Percentiles rank a stretch among this genome's conserved stretches.
phyloP scores from a whole-genome alignment of 2,329 filamentous ascomycete genomes.

The Fusarium hostae region DNA sequence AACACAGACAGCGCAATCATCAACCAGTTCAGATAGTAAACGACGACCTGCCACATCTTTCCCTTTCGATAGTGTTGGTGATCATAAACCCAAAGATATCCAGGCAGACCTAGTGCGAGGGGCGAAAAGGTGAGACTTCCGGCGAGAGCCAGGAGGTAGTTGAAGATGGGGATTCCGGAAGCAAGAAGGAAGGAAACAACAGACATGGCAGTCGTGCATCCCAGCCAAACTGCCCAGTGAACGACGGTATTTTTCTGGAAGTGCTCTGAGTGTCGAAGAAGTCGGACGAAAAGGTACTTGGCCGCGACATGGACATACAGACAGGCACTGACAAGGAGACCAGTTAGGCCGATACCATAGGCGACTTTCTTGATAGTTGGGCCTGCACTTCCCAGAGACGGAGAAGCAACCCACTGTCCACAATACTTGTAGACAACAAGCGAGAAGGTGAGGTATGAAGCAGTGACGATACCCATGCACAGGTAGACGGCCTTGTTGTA shows the following conservation, averaged over 20 bases:
- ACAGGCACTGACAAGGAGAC: conserved; percentile 46
- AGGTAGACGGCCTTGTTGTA: conserved; percentile 43
- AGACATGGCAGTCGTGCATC: conserved; percentile 41
- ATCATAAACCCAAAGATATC: conserved; percentile 40
- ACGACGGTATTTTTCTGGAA: conserved; percentile 49
- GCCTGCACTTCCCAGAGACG: conserved; percentile 46
- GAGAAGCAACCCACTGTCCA: conserved; percentile 45
- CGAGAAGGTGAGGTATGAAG: conserved; percentile 45
- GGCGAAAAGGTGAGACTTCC: conserved; percentile 47
- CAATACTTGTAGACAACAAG: conserved; percentile 48
- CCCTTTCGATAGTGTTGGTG: conserved; percentile 22
- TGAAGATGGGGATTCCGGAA: conserved; percentile 43
- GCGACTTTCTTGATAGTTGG: conserved; percentile 48
- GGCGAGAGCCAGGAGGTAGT: conserved; percentile 49
- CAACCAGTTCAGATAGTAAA: conserved; percentile 20
- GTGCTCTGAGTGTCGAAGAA: conserved; percentile 51
- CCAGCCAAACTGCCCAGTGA: conserved; percentile 53
- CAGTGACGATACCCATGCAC: conserved; percentile 40
- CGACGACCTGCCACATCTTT: conserved; percentile 1
- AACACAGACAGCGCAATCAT: conserved; percentile 15
- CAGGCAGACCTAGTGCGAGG: conserved; percentile 46
- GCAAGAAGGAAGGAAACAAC: conserved; percentile 38
- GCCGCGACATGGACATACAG: conserved; percentile 53
- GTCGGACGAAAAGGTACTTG: conserved; percentile 55
- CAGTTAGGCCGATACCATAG: conserved; percentile 48